Evolutionary conservation across 257 asterid genomes (phyloP).

Genomic region (Prunella vulgaris): DNA sequence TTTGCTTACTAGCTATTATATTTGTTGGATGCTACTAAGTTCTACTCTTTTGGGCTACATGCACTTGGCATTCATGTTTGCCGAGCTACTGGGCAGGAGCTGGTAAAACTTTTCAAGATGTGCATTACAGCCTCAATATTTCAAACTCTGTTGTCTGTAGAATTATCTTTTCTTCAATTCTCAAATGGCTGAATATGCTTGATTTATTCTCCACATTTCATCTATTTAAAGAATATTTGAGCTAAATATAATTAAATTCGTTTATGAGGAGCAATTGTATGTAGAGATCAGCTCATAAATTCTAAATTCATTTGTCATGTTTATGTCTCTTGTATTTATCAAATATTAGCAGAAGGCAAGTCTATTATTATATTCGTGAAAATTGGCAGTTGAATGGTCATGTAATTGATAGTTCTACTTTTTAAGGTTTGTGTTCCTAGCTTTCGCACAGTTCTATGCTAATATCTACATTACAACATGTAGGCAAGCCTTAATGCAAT

Average conservation of each 20-base stretch:
- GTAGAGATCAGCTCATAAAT: neutral
- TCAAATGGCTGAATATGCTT: neutral
- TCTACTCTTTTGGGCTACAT: conserved; percentile 81
- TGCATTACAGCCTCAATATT: conserved; percentile 13
- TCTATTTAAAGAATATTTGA: conserved; percentile 3
- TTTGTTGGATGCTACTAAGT: conserved; percentile 95
- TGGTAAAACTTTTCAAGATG: conserved; percentile 47
- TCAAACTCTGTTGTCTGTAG: neutral
- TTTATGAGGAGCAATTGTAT: conserved; percentile 3
- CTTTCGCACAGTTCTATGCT: neutral
- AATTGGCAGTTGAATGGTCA: neutral
- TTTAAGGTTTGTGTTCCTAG: neutral
- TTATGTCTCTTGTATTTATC: neutral
- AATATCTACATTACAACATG: neutral
- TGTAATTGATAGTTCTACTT: conserved; percentile 3
- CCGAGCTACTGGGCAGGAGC: conserved; percentile 98
- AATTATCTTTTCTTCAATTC: neutral
- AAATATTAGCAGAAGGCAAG: neutral
- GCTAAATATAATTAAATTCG: neutral
- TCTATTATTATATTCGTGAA: too few species aligned
- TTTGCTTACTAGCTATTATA: conserved; percentile 94
- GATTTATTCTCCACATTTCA: neutral
- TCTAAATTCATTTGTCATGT: neutral
- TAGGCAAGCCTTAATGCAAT: conserved; percentile 7
- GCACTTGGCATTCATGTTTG: conserved; percentile 93